Evolutionary conservation across 169 alveolate species (phyloP), one percentile per base, ranked within the genome.

Genomic region (Eimeria necatrix): DNA sequence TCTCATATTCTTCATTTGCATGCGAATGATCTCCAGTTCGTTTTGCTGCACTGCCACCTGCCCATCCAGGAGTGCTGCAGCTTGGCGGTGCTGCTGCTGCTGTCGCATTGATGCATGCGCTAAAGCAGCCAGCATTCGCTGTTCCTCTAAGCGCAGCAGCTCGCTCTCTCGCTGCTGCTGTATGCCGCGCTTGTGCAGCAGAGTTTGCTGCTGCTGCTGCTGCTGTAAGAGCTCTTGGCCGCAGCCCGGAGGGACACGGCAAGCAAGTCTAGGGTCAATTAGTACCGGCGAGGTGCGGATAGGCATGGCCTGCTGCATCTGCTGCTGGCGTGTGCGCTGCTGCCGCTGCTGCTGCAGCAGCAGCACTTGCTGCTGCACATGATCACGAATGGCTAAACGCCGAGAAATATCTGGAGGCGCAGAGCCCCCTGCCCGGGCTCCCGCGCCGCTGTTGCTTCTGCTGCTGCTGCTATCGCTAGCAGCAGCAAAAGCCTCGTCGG

Each of bases 31-130:
- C 8, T 78, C 88, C 68, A 78, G 18, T 78, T 78, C 88, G 26
- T 78, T 78, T 46, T 78, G 88, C 88, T 78, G 88, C 52, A 78
- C 88, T 24, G 88, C 88, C 59, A 16, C 88, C 10, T 78, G 88
- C 49, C 88, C 88, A 49, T 78, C 88, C 48, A 78, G 88, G 46
- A 78, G 88, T 20, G 88, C 88, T 49, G 88, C 88, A 18, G 88
- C 88, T n/a, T 78, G 68, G 18, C 88, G 26, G 68, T 78, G 88
- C 41, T 78, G 88, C 88, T 78, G 70, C 41, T 78, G 88, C 88
- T 78, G 88, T 70, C 70, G 88, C 16, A 41, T 22, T 49, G 88
- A 61, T 51, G 70, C 68, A 48, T 61, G 68, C 49, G 88, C 88
- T 46, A 78, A 20, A 3, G 88, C 88, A 14, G 88, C 88, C 61